A percentile compares a stretch with the other conserved stretches of the same genome.
These are phyloP conservation scores for Ustilago tritici DNA, from an alignment of 1,284 basidiomycete species.

Conservation along the genomic window DNA sequence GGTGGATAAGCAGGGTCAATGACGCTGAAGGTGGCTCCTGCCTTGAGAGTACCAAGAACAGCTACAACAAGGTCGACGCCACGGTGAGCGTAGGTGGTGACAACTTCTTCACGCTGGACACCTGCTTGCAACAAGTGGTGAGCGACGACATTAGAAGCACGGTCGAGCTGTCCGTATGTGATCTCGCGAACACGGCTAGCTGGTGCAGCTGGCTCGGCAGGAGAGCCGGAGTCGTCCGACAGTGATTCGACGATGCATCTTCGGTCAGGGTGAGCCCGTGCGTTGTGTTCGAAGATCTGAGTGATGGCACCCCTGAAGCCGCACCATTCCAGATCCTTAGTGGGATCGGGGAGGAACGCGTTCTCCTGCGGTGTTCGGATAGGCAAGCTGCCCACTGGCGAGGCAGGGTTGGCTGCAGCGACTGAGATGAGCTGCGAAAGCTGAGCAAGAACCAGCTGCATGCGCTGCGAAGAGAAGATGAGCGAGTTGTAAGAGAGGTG, in stretches of 20 bases:
- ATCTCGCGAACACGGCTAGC: constrained; percentile 76
- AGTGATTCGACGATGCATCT: constrained; percentile 74
- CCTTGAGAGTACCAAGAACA: constrained; percentile 96
- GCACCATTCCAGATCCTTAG: constrained; percentile 93
- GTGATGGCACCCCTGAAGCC: constrained; percentile 94
- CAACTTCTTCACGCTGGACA: constrained; percentile 91
- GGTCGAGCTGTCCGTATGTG: constrained; percentile 84
- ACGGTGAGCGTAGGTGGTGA: constrained; percentile 98
- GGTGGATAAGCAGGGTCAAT: constrained; percentile 98
- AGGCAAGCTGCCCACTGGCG: constrained; percentile 62
- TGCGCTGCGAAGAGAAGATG: constrained; percentile 85
- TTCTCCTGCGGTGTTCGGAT: constrained; percentile 76
- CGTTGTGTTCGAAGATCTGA: constrained; percentile 74
- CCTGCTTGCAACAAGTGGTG: constrained; percentile 89
- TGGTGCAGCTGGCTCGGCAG: constrained; percentile 76
- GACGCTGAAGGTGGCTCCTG: constrained; percentile 96
- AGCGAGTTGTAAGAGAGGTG: constrained; percentile 93
- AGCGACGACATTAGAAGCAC: constrained; percentile 88
- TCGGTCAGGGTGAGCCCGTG: constrained; percentile 61
- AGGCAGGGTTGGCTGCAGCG: constrained; percentile 75
- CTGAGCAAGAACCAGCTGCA: constrained; percentile 85
- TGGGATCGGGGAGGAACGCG: constrained; percentile 83
- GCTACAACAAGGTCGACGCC: constrained; percentile 97
- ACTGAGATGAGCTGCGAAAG: constrained; percentile 81
- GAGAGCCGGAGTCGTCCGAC: constrained; percentile 53